These are phyloP conservation scores for Chlamydomonas incerta DNA, from an alignment of 139 green algal genomes.

Conservation along the genomic window DNA sequence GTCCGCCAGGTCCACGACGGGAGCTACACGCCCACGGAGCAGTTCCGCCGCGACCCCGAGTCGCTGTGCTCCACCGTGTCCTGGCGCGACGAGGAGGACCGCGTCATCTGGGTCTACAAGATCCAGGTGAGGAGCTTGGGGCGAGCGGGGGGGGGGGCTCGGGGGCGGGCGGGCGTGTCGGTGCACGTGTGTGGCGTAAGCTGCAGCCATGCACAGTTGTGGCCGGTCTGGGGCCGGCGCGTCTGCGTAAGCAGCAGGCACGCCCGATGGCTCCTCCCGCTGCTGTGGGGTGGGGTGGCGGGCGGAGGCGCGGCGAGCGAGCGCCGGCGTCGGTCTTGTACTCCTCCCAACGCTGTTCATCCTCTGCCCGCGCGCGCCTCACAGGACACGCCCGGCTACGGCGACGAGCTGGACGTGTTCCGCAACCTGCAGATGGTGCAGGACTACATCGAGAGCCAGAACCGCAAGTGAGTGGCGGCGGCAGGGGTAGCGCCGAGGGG, in stretches of 20 bases:
- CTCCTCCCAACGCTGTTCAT: no score
- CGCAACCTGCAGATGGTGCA: constrained; percentile 64
- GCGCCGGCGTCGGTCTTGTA: no score
- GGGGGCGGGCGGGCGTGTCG: no score
- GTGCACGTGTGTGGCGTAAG: no score
- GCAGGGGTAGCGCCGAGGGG: background rate
- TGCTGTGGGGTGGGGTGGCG: no score
- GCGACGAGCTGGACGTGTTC: constrained; percentile 73
- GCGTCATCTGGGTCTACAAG: constrained; percentile 81
- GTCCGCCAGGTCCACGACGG: constrained; percentile 84
- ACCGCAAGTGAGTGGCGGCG: constrained; percentile 37
- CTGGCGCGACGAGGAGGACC: constrained; percentile 81
- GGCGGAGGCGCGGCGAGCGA: no score
- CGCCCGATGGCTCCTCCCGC: no score
- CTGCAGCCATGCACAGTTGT: no score
- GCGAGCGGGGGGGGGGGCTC: background rate
- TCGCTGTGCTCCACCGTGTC: constrained; percentile 72
- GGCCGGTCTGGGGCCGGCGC: no score
- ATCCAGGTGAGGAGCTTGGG: constrained; percentile 51
- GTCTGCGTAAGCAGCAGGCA: no score
- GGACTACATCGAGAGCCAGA: constrained; percentile 65
- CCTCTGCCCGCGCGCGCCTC: no score
- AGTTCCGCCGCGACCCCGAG: constrained; percentile 78
- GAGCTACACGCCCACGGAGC: constrained; percentile 68
- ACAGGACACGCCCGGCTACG: constrained; percentile 83